These are phyloP conservation scores for Vitis hybrid DNA, from an alignment of 177 flowering plant genomes.

Conservation along the genomic window DNA sequence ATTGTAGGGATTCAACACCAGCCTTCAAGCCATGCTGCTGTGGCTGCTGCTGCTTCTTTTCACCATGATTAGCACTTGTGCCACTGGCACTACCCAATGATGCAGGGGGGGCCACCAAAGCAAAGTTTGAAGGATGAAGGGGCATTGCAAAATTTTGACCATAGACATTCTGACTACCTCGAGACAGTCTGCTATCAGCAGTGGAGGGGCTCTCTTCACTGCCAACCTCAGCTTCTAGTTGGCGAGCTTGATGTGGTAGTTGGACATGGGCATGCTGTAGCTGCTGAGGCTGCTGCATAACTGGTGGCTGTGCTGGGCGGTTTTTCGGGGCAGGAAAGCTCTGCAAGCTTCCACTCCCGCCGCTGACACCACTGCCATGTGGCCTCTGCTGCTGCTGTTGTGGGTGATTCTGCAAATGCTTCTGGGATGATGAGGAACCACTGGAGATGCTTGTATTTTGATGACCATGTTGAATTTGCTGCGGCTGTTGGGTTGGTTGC, in stretches of 20 bases:
- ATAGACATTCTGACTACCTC: constrained; percentile 48
- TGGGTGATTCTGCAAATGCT: constrained; percentile 64
- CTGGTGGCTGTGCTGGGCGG: constrained; percentile 35
- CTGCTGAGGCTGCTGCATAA: constrained; percentile 26
- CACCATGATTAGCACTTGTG: constrained; percentile 34
- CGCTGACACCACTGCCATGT: constrained; percentile 40
- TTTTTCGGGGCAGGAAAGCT: constrained; percentile 53
- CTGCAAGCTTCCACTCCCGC: constrained; percentile 39
- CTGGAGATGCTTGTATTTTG: constrained; percentile 66
- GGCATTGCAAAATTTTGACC: constrained; percentile 67
- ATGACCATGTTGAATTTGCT: constrained; percentile 50
- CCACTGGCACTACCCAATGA: constrained; percentile 29
- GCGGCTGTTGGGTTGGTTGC: constrained; percentile 33
- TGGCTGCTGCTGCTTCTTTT: constrained; percentile 50
- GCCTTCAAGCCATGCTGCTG: constrained; percentile 49
- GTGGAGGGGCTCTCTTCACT: constrained; percentile 76
- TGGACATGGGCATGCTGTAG: constrained; percentile 40
- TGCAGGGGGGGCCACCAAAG: constrained; percentile 52
- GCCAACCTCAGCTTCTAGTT: constrained; percentile 51
- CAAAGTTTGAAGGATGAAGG: constrained; percentile 62
- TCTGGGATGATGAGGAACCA: constrained; percentile 84
- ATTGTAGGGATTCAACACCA: constrained; percentile 53
- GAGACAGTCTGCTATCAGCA: constrained; percentile 65
- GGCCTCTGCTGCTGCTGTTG: constrained; percentile 38
- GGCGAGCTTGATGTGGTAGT: constrained; percentile 45